Conservation (phyloP, 768 basidiomycete genomes). For the Kondoa malvinella region DNA sequence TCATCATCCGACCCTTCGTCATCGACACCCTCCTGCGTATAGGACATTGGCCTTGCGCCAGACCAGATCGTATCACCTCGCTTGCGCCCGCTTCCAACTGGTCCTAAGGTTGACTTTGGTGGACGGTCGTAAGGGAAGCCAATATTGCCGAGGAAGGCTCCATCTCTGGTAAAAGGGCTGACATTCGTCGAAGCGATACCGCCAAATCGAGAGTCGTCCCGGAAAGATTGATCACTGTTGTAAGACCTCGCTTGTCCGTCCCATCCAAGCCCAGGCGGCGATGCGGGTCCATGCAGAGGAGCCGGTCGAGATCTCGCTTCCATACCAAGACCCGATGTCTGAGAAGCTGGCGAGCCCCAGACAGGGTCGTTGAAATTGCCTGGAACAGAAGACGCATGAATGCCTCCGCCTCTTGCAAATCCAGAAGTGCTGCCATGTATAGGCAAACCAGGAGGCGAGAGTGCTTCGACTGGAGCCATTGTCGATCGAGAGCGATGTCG, state of each 20-base stretch:
- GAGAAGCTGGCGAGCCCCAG: background rate
- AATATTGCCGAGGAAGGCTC: background rate
- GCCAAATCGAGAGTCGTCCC: background rate
- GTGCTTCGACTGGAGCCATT: background rate
- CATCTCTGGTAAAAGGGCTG: constrained; percentile 6
- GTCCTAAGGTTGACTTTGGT: constrained; percentile 20
- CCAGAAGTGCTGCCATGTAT: background rate
- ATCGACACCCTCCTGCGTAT: constrained; percentile 18
- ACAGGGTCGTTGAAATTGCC: background rate
- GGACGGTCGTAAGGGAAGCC: background rate
- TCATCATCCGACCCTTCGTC: constrained; percentile 18
- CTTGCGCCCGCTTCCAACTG: constrained; percentile 22
- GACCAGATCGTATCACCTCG: constrained; percentile 18
- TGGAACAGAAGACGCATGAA: background rate
- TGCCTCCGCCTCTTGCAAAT: background rate
- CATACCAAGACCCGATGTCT: background rate
- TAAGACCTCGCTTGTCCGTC: background rate
- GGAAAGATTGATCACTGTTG: background rate
- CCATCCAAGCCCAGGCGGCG: background rate
- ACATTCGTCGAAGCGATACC: constrained; percentile 9
- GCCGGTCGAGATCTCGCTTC: background rate
- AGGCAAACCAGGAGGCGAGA: background rate
- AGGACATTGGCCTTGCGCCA: constrained; percentile 9
- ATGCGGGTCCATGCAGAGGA: background rate
- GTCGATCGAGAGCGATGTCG: background rate